phyloP scores from a whole-genome alignment of 139 green algal species.

The Picochlorum costavermella region DNA sequence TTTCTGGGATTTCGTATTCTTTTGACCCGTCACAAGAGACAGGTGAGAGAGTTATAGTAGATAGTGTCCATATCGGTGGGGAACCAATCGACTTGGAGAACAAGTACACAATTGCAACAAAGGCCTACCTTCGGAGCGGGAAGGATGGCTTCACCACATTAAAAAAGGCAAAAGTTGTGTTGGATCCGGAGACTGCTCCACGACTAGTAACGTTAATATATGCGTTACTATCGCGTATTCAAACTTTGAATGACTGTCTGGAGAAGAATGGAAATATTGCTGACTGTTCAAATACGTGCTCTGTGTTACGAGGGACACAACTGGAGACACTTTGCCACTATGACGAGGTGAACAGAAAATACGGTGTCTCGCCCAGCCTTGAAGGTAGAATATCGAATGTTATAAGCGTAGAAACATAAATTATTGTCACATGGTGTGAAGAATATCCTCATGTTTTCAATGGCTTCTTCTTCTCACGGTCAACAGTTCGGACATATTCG shows the following conservation, averaged over 20 bases:
- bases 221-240: constrained; percentile 12
- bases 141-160: constrained; percentile 64
- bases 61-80: constrained; percentile 33
- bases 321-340: constrained; percentile 26
- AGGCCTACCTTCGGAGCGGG: constrained; percentile 59
- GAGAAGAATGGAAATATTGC: not conserved
- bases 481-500: constrained; percentile 70
- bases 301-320: constrained; percentile 4
- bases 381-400: constrained; percentile 40
- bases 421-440: too few relatives aligned
- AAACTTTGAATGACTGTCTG: constrained; percentile 17
- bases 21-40: constrained; percentile 45
- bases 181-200: constrained; percentile 25
- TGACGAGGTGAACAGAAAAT: constrained; percentile 18
- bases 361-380: constrained; percentile 27
- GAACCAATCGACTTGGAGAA: constrained; percentile 31
- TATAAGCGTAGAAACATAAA: not conserved
- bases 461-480: constrained; percentile 91
- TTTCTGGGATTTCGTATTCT: constrained; percentile 48
- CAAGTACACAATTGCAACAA: constrained; percentile 51
- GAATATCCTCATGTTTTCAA: constrained; percentile 77
- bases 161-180: constrained; percentile 19
- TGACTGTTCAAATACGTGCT: not conserved
- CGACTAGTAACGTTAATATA: constrained; percentile 28
- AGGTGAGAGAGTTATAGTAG: constrained; percentile 33